Base-by-base conservation (phyloP, 768 basidiomycete species). In the Tulasnella sp. region DNA sequence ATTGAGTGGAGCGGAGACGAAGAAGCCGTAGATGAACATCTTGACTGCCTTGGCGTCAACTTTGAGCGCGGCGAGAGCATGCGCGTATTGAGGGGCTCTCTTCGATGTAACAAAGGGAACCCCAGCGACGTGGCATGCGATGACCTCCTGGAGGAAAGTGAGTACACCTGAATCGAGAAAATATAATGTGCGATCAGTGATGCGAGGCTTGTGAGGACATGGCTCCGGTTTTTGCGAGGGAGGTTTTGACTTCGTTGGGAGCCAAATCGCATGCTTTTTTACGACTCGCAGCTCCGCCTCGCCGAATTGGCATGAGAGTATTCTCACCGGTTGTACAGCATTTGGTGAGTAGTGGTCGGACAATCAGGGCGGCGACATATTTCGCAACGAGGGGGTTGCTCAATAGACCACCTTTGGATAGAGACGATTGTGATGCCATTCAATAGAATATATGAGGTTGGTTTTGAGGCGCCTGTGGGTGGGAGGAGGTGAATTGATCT, bases 1-100 rank as follows among this genome's bases (percentile, higher is more conserved):
- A 43, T 81, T 77, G 29, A 93, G 68, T 0, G 91, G 91, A 4
- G 89, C 91, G 11, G 88, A 88, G 42, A 93, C 77, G 64, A 85
- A 75, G 72, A 86, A 81, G 61, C 91, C 91, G 67, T 90, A 92
- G 21, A 84, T 51, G 0, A 81, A 85, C 84, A 92, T 89, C 70
- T 92, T 90, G 65, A 86, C 57, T 5, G 91, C 87, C 65, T 82
- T 85, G 61, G 73, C 59, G 67, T 88, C 76, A 53, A 91, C 70
- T 68, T 86, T 68, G 48, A 63, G 59, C 38, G 66, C 52, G 31
- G 79, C 80, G 49, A 85, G 76, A 17, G 73, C 67, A 63, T 78
- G 81, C 53, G 75, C 65, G 62, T 81, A 66, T 22, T 74, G 62
- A 2, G 84, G 75, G 73, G 41, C 70, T 70, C 46, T 38, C 43